These are phyloP conservation scores for Penicillium flavigenum DNA, from an alignment of 495 filamentous ascomycete genomes.

Conservation along the genomic window DNA sequence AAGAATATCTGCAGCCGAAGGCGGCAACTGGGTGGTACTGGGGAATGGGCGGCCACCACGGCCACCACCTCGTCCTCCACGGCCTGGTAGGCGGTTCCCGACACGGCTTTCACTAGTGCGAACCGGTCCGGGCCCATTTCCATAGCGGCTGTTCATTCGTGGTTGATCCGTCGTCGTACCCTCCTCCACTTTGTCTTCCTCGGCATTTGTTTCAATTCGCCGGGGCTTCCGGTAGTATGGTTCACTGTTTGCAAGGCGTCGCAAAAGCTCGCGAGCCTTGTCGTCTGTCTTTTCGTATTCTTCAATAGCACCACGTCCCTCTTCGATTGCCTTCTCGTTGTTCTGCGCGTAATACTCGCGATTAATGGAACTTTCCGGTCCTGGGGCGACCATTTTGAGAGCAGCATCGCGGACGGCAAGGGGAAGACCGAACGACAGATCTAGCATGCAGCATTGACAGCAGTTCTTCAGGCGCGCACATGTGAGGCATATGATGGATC, in stretches of 20 bases:
- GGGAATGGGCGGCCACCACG: conserved; percentile 64
- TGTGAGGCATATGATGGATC: conserved; percentile 90
- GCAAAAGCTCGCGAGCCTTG: conserved; percentile 84
- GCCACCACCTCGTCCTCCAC: conserved; percentile 47
- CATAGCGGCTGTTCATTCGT: conserved; percentile 43
- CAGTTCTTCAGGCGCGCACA: conserved; percentile 95
- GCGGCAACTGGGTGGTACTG: conserved; percentile 69
- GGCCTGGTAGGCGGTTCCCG: conserved; percentile 39
- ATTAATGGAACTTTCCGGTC: conserved; percentile 87
- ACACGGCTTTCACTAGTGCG: conserved; percentile 58
- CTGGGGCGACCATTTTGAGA: conserved; percentile 92
- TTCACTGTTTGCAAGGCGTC: conserved; percentile 83
- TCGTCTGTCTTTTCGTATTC: conserved; percentile 97
- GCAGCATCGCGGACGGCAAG: conserved; percentile 95
- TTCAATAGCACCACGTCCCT: conserved; percentile 76
- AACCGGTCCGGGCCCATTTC: conserved; percentile 58
- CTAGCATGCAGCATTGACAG: conserved; percentile 98
- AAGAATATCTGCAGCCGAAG: conserved; percentile 74
- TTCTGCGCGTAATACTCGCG: conserved; percentile 97
- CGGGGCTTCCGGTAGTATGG: conserved; percentile 89
- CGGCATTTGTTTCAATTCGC: conserved; percentile 56
- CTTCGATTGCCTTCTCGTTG: conserved; percentile 91
- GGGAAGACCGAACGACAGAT: conserved; percentile 90
- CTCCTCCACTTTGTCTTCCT: conserved; percentile 36
- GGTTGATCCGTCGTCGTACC: conserved; percentile 26